Percentiles rank a stretch among this genome's conserved stretches.
These are phyloP conservation scores for Leavenworthia alabamica DNA, from an alignment of 345 rosid species.

Conservation along the genomic window DNA sequence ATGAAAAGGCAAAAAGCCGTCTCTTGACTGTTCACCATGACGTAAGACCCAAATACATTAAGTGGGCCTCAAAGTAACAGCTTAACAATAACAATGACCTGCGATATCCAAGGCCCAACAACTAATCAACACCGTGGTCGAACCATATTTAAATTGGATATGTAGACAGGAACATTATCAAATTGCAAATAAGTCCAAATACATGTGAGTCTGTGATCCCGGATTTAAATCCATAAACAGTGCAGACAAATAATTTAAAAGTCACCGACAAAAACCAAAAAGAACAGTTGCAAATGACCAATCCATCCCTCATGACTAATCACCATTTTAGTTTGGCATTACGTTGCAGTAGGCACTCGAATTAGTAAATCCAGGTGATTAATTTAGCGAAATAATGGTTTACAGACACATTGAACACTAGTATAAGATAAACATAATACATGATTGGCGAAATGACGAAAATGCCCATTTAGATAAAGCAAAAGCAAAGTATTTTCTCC, in stretches of 20 bases:
- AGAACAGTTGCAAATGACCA: not conserved
- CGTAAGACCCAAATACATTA: not conserved
- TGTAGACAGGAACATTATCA: not conserved
- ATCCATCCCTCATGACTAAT: not conserved
- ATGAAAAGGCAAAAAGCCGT: constrained; percentile 1
- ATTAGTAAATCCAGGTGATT: no score
- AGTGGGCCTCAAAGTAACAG: not conserved
- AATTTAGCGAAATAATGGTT: no score
- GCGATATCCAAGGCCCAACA: not conserved
- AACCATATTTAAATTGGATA: not conserved
- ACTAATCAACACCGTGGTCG: not conserved
- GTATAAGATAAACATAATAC: no score
- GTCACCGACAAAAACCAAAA: constrained; percentile 16
- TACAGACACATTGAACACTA: no score
- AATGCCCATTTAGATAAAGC: no score
- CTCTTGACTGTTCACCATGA: constrained; percentile 19
- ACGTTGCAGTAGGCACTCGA: no score
- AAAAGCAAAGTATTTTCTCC: not conserved
- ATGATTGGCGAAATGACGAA: no score
- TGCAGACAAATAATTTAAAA: not conserved
- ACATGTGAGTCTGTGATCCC: constrained; percentile 27
- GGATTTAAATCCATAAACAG: constrained; percentile 4
- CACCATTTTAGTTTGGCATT: not conserved
- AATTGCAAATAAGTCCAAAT: constrained; percentile 8
- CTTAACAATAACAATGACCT: not conserved